Evolutionary conservation across 2,329 filamentous ascomycete genomes (phyloP), one percentile per base, ranked within the genome.

Genomic region (Clathrospora elynae): DNA sequence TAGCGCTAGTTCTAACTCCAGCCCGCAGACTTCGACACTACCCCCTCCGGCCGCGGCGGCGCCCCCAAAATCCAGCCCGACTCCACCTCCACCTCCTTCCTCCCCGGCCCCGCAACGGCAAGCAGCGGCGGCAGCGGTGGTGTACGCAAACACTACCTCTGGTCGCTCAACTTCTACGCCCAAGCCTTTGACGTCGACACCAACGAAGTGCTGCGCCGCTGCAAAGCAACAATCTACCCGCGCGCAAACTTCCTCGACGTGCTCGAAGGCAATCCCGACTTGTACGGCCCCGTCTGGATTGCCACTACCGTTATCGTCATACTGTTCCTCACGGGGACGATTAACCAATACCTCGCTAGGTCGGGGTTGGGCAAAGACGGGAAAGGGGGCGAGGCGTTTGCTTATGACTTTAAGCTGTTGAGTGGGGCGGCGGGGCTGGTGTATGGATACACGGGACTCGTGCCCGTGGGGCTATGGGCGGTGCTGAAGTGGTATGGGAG

Each of bases 181-280:
- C 93, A 96, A 75, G 97, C 93, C 82, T 99, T 99, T 75, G 93
- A 99, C 67, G 92, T 99, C 53, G 93, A 99, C 74, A 97, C 93
- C 1, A 85, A 82, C 47, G 88, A 93, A 38, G 91, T 99, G 13
- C 75, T 96, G 42, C 80, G 85, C 63, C 87, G 93, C 55, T 97
- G 93, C 73, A 85, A 85, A 71, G 87, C 90, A 1, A 86, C 92
- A n/a, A 76, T 97, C 25, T 96, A 87, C 72, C 93, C 93, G 31
- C 85, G 90, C 51, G 86, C 86, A 44, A 96, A 96, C 77, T 99
- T 99, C 74, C 85, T 99, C 52, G 93, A 99, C 67, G 90, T 97
- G 23, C 81, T 99, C 18, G 93, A 99, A 68, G 93, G 93, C 13
- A 97, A 97, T 70, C 89, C 93, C 1, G 93, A 99, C 66, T 76